Conservation (phyloP, 176 grass and related monocot species). For the Oryza longistaminata region DNA sequence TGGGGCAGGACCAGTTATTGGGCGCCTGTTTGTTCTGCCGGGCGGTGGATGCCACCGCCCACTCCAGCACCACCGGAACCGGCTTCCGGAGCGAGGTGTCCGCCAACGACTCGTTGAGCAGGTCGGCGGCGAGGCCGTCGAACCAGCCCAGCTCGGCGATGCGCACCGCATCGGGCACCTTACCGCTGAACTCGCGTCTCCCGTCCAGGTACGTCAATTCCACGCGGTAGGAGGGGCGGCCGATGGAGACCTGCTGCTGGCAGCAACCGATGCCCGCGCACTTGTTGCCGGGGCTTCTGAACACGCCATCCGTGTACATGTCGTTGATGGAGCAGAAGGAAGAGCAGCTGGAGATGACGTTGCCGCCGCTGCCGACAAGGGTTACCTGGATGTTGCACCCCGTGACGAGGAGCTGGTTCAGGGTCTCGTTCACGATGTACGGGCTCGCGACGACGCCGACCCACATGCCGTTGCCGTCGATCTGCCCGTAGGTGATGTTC, state of each 20-base stretch:
- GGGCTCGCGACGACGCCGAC: not conserved
- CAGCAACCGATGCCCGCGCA: too few relatives aligned
- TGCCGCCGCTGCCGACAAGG: not conserved
- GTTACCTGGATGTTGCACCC: not conserved
- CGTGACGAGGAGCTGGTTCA: not conserved
- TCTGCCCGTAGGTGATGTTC: not conserved
- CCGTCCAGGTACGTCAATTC: too few relatives aligned
- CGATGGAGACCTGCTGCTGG: too few relatives aligned
- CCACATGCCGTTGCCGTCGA: not conserved
- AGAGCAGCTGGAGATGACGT: not conserved
- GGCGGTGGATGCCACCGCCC: not conserved
- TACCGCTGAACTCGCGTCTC: too few relatives aligned
- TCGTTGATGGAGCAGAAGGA: slow-evolving; percentile 1
- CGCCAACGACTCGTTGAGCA: too few relatives aligned
- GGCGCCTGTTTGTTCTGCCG: too few relatives aligned
- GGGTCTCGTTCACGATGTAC: too few relatives aligned
- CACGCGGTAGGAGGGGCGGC: too few relatives aligned
- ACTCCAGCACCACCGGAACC: not conserved
- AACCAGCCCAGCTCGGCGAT: too few relatives aligned
- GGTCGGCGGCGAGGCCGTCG: too few relatives aligned
- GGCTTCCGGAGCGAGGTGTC: too few relatives aligned
- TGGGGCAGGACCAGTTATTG: slow-evolving; percentile 4
- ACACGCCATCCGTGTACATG: not conserved
- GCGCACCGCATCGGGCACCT: too few relatives aligned
- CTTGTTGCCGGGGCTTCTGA: not conserved